Conservation (phyloP, 2,329 filamentous ascomycete species). For the Akanthomyces uredinophilus region DNA sequence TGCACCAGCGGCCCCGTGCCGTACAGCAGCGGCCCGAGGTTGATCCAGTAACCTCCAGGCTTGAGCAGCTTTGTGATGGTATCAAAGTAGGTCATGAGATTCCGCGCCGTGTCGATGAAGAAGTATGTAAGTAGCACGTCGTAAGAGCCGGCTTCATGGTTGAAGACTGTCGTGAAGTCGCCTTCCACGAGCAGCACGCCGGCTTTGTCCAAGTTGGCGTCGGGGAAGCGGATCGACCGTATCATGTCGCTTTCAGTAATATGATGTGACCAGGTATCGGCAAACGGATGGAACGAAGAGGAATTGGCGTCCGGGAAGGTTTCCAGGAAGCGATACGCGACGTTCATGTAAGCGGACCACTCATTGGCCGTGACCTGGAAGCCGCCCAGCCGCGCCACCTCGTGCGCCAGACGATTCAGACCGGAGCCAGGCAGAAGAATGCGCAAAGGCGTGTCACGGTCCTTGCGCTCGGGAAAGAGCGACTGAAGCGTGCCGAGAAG, state of each 20-base stretch:
- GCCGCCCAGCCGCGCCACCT: constrained; percentile 42
- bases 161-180: constrained; percentile 46
- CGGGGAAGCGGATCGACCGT: constrained; percentile 42
- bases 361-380: constrained; percentile 53
- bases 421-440: constrained; percentile 50
- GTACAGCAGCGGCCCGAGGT: constrained; percentile 52
- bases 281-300: constrained; percentile 43
- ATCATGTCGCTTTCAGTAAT: constrained; percentile 42
- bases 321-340: constrained; percentile 46
- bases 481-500: constrained; percentile 29
- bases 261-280: constrained; percentile 54
- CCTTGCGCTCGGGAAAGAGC: constrained; percentile 26
- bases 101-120: constrained; percentile 57
- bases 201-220: constrained; percentile 29
- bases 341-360: constrained; percentile 54
- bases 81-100: constrained; percentile 50
- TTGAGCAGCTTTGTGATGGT: constrained; percentile 44
- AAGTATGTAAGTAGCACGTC: constrained; percentile 52
- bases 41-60: constrained; percentile 48
- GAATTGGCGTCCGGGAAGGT: constrained; percentile 22
- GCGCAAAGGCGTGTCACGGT: constrained; percentile 22
- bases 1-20: constrained; percentile 51
- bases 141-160: constrained; percentile 27
- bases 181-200: constrained; percentile 47
- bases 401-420: constrained; percentile 46